These are phyloP conservation scores for Macrocybe sp. DNA, from an alignment of 1,284 basidiomycete species.

Conservation along the genomic window DNA sequence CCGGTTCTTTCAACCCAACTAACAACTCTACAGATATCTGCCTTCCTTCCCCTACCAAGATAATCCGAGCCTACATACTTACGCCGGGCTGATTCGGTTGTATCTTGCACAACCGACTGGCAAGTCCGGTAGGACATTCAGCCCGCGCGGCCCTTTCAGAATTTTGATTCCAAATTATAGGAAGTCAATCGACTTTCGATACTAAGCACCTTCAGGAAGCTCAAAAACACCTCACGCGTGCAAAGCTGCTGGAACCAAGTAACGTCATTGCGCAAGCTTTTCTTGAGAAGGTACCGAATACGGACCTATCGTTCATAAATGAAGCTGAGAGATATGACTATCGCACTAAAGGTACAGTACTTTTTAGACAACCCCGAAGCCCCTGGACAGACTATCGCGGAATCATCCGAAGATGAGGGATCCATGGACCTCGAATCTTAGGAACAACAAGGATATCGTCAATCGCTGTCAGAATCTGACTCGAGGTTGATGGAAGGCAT, in stretches of 20 bases:
- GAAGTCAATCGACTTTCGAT: constrained; percentile 22
- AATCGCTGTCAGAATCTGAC: constrained; percentile 37
- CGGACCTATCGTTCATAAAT: background rate
- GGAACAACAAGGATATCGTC: constrained; percentile 19
- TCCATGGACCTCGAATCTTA: constrained; percentile 34
- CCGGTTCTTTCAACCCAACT: constrained; percentile 2
- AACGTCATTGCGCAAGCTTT: constrained; percentile 50
- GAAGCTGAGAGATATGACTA: background rate
- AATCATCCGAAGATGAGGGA: constrained; percentile 5
- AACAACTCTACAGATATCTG: constrained; percentile 54
- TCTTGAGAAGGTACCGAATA: constrained; percentile 41
- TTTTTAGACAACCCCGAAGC: background rate
- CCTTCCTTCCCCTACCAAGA: constrained; percentile 83
- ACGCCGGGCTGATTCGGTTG: constrained; percentile 74
- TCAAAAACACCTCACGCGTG: constrained; percentile 59
- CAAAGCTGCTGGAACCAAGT: constrained; percentile 52
- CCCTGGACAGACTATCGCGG: constrained; percentile 1
- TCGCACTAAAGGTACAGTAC: constrained; percentile 6
- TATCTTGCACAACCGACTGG: constrained; percentile 43
- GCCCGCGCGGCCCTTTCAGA: background rate
- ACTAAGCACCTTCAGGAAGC: constrained; percentile 47
- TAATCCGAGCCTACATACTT: constrained; percentile 72
- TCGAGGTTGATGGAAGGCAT: constrained; percentile 44
- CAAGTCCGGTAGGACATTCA: constrained; percentile 1
- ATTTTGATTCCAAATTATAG: constrained; percentile 3